Conservation (phyloP, 2,329 filamentous ascomycete genomes). For the Colletotrichum limetticola region DNA sequence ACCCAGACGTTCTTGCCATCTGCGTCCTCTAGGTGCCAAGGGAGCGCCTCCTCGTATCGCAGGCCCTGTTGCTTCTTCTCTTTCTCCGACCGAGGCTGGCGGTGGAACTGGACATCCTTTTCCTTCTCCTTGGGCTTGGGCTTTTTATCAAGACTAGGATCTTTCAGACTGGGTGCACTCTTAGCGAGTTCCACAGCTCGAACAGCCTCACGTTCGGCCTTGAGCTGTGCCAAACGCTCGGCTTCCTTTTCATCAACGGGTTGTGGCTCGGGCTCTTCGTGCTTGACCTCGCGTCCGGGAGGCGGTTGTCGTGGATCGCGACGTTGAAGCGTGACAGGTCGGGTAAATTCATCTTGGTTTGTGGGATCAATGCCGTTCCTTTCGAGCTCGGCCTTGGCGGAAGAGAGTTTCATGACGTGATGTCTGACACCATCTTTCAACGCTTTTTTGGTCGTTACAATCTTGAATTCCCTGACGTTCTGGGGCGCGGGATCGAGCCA, state of each 20-base stretch:
- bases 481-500: conserved; percentile 65
- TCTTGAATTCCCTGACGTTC: conserved; percentile 57
- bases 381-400: conserved; percentile 59
- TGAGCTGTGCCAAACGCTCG: conserved; percentile 73
- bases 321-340: conserved; percentile 88
- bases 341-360: conserved; percentile 81
- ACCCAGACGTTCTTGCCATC: conserved; percentile 96
- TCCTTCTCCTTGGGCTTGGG: conserved; percentile 79
- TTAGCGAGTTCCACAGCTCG: conserved; percentile 89
- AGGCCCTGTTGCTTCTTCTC: conserved; percentile 78
- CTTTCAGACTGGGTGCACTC: conserved; percentile 85
- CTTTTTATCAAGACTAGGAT: conserved; percentile 61
- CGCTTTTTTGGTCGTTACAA: conserved; percentile 85
- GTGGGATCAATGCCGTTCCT: conserved; percentile 75
- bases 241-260: conserved; percentile 67
- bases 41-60: conserved; percentile 93
- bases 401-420: conserved; percentile 84
- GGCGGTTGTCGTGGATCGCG: conserved; percentile 82
- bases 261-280: conserved; percentile 59
- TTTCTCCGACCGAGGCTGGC: conserved; percentile 82
- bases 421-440: conserved; percentile 83
- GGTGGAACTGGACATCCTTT: conserved; percentile 85
- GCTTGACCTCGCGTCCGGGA: conserved; percentile 71
- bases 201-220: conserved; percentile 86
- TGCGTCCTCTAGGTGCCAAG: conserved; percentile 97